Base-by-base conservation (phyloP, 768 basidiomycete species). In the Mycena olivaceomarginata region DNA sequence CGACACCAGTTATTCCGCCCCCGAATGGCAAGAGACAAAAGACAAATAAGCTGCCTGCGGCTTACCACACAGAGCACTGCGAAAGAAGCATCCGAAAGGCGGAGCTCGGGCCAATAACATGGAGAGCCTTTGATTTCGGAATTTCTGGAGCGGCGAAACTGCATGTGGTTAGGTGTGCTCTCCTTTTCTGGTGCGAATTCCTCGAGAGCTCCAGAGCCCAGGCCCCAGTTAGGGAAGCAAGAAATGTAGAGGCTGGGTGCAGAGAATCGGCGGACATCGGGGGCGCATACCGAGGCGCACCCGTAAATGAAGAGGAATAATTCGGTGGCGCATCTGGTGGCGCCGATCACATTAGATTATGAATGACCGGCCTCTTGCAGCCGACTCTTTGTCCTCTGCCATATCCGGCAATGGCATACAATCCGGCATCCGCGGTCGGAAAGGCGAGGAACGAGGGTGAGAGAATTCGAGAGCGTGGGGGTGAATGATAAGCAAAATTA, bases 11-110 rank as follows among this genome's bases (percentile, higher is more conserved):
- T 40, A 15, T 31, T 57, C n/a, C 10, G 37, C 11, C 40, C 40
- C 15, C 11, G 9, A 43, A 43, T 4, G 25, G 25, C 11, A 57
- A 12, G 37, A 40, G 41, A 40, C 22, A 57, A 57, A 22, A 57
- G 56, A 57, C 62, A 63, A 63, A n/a, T n/a, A n/a, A 63, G 62
- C 62, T 63, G 62, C 40, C 41, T 57, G 56, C n/a, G 15, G 51
- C 59, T 60, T 37, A 20, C n/a, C n/a, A n/a, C 20, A 41, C 10
- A 62, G 5, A 12, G 9, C 43, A 62, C 16, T 25, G 9, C n/a
- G 63, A 64, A 45, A 13, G 13, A 40, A 43, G 41, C 16, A 10
- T 6, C 62, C 20, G 39, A 63, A 63, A 40, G 62, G 62, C 40
- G 63, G 63, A 65, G 43, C 22, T 31, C 56, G 56, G 53, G 56